These are phyloP conservation scores for Trichoderma virens DNA, from an alignment of 495 filamentous ascomycete genomes.

Conservation along the genomic window DNA sequence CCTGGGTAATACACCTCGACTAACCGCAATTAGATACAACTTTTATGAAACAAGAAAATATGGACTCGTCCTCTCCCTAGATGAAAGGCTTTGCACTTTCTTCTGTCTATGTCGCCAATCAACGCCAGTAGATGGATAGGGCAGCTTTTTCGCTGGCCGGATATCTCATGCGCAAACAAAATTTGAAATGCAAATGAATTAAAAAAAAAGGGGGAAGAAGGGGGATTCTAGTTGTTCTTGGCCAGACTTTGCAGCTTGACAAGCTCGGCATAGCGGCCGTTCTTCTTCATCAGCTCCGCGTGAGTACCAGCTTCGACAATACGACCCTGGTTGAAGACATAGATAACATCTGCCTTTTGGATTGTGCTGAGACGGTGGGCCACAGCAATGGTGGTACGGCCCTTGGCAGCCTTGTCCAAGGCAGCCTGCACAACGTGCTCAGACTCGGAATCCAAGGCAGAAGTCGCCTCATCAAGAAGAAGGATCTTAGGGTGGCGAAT, in stretches of 20 bases:
- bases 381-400: slow-evolving; percentile 68
- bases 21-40: neutral
- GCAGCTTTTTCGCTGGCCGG: neutral
- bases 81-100: neutral
- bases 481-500: slow-evolving; percentile 66
- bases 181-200: neutral
- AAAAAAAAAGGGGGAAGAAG: neutral
- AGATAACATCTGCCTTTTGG: slow-evolving; percentile 51
- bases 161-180: slow-evolving; percentile 3
- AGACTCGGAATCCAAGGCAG: slow-evolving; percentile 64
- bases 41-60: neutral
- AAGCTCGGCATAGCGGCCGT: slow-evolving; percentile 51
- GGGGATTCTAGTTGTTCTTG: neutral
- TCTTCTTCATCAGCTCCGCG: slow-evolving; percentile 35
- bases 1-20: neutral
- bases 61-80: neutral
- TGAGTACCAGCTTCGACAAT: slow-evolving; percentile 50
- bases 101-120: neutral
- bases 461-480: slow-evolving; percentile 75
- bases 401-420: slow-evolving; percentile 55
- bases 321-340: slow-evolving; percentile 44
- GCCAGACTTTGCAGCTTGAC: slow-evolving; percentile 26
- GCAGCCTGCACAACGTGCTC: slow-evolving; percentile 67
- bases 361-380: slow-evolving; percentile 56
- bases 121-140: slow-evolving; percentile 5